phyloP scores from a whole-genome alignment of 2,329 filamentous ascomycete genomes.

The Cryphonectria nitschkei region DNA sequence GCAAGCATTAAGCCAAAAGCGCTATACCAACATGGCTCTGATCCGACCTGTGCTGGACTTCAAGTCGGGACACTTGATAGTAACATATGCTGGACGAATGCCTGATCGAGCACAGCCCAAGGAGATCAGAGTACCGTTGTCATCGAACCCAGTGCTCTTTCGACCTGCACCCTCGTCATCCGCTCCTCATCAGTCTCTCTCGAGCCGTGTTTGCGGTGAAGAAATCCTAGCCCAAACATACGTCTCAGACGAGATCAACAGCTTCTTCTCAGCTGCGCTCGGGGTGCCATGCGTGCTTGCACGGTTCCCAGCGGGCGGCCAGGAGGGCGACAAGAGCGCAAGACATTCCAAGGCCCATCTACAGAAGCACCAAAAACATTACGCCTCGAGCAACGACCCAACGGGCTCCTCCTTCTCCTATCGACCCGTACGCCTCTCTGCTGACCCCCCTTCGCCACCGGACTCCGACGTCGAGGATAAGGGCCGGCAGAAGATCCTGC shows the following conservation, averaged over 20 bases:
- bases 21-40: constrained; percentile 84
- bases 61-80: constrained; percentile 63
- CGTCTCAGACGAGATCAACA: constrained; percentile 63
- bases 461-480: constrained; percentile 58
- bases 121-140: constrained; percentile 64
- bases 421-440: background rate
- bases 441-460: constrained; percentile 54
- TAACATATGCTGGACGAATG: constrained; percentile 53
- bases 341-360: constrained; percentile 75
- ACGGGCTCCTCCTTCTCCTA: constrained; percentile 40
- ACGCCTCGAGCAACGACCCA: constrained; percentile 43
- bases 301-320: constrained; percentile 73
- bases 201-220: constrained; percentile 83
- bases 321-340: constrained; percentile 53
- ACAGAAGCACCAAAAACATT: constrained; percentile 55
- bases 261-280: constrained; percentile 77
- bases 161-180: constrained; percentile 39
- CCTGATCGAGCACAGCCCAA: constrained; percentile 30
- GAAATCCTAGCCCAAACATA: constrained; percentile 73
- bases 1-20: constrained; percentile 84
- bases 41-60: constrained; percentile 78
- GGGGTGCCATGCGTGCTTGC: constrained; percentile 82
- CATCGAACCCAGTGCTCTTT: constrained; percentile 66
- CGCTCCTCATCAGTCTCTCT: constrained; percentile 44
- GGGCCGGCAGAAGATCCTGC: constrained; percentile 63